These are phyloP conservation scores for Pelargonium australe DNA, from an alignment of 441 rosid species.

Conservation along the genomic window DNA sequence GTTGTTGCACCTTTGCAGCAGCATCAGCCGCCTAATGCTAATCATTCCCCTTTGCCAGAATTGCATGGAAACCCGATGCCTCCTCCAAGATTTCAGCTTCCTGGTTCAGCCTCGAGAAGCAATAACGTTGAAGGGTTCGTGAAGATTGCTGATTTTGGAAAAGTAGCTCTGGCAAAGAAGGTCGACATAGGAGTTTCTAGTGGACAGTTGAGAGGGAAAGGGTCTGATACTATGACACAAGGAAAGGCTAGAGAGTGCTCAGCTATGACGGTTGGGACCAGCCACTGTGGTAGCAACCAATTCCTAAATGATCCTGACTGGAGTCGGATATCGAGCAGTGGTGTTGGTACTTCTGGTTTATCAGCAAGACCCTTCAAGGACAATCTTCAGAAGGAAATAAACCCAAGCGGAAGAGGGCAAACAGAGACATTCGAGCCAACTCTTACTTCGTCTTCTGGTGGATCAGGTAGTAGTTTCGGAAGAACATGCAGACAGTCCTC, in stretches of 20 bases:
- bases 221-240: conserved; percentile 16
- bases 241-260: conserved; percentile 36
- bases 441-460: conserved; percentile 52
- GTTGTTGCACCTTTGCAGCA: conserved; percentile 6
- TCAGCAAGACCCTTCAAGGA: conserved; percentile 26
- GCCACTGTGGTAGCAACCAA: conserved; percentile 55
- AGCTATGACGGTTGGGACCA: conserved; percentile 50
- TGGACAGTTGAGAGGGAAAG: conserved; percentile 17
- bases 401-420: conserved; percentile 29
- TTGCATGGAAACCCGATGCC: conserved; percentile 32
- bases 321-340: conserved; percentile 37
- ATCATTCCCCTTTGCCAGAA: conserved; percentile 18
- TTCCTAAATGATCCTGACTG: conserved; percentile 31
- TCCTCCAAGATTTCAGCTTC: conserved; percentile 42
- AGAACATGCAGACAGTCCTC: conserved; percentile 37
- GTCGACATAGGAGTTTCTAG: conserved; percentile 16
- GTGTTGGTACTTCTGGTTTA: conserved; percentile 26
- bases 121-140: conserved; percentile 13
- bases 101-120: conserved; percentile 27
- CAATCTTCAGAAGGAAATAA: conserved; percentile 21
- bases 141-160: neutral
- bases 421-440: conserved; percentile 34
- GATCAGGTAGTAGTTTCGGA: conserved; percentile 51
- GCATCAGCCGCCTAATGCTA: conserved; percentile 19
- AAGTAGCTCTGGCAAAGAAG: neutral